Evolutionary conservation across 208 protist genomes (phyloP).

Genomic region (Dictyostelium gargantuum): DNA sequence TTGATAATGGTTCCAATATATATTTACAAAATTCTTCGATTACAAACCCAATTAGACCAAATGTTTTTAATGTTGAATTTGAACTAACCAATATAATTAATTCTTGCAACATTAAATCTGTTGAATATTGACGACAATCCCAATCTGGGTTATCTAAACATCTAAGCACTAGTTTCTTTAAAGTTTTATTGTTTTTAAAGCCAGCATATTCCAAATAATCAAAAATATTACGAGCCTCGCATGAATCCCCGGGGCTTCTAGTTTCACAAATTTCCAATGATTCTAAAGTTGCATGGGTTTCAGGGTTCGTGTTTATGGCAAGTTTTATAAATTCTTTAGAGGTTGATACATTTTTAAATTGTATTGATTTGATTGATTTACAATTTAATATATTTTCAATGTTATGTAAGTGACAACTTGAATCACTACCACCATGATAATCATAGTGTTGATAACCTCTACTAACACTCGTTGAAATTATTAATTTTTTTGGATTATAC

Average conservation of each 20-base stretch:
- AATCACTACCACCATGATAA: neutral
- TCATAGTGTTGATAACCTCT: neutral
- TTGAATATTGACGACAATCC: neutral
- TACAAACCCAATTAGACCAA: neutral
- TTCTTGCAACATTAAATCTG: neutral
- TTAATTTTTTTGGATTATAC: neutral
- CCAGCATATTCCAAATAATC: neutral
- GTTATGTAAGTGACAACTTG: neutral
- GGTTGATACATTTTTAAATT: neutral
- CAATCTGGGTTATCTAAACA: neutral
- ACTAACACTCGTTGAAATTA: neutral
- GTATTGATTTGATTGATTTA: neutral
- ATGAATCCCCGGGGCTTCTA: neutral
- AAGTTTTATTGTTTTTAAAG: neutral
- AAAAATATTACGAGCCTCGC: neutral
- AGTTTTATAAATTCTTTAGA: neutral
- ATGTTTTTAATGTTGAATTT: neutral
- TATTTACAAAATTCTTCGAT: neutral
- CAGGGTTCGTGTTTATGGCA: neutral
- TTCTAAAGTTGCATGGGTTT: neutral
- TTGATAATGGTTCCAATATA: neutral
- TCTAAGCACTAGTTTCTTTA: neutral
- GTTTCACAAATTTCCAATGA: neutral
- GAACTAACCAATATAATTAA: neutral
- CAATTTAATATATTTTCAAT: neutral